Evolutionary conservation across 2,329 filamentous ascomycete species (phyloP).

Genomic region (Xylariaceae sp.): DNA sequence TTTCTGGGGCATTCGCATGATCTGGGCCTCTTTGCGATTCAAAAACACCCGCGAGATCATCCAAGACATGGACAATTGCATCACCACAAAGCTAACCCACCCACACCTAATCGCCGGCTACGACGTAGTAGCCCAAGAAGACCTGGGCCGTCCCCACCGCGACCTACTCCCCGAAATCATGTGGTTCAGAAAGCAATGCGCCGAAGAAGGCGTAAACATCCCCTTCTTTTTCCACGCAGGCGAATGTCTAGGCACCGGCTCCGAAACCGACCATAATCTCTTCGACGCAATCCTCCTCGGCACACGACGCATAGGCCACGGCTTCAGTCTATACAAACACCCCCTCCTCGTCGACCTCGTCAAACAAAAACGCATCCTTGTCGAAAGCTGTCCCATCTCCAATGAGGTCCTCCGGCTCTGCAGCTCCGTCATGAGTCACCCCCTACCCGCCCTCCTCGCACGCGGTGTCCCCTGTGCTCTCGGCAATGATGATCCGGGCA

Average conservation of each 20-base stretch:
- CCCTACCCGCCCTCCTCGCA: slow-evolving; percentile 76
- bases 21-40: slow-evolving; percentile 72
- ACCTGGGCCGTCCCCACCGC: slow-evolving; percentile 66
- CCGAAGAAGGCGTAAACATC: slow-evolving; percentile 69
- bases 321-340: slow-evolving; percentile 84
- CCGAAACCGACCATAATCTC: slow-evolving; percentile 70
- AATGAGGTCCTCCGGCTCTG: slow-evolving; percentile 83
- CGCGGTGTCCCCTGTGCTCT: slow-evolving; percentile 78
- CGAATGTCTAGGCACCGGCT: slow-evolving; percentile 76
- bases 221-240: slow-evolving; percentile 97
- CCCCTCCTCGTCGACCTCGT: slow-evolving; percentile 83
- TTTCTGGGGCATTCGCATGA: slow-evolving; percentile 81
- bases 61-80: slow-evolving; percentile 81
- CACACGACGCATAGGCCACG: slow-evolving; percentile 83
- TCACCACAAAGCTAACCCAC: slow-evolving; percentile 71
- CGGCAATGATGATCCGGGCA: slow-evolving; percentile 86
- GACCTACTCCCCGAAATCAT: slow-evolving; percentile 80
- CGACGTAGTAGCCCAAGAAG: slow-evolving; percentile 86
- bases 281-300: slow-evolving; percentile 85
- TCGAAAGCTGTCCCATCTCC: slow-evolving; percentile 87
- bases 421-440: slow-evolving; percentile 68
- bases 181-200: slow-evolving; percentile 87
- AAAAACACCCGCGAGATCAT: slow-evolving; percentile 61
- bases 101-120: slow-evolving; percentile 80
- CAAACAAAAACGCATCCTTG: slow-evolving; percentile 77